Evolutionary conservation across 495 filamentous ascomycete species (phyloP).

Genomic region (Cercophora scortea): DNA sequence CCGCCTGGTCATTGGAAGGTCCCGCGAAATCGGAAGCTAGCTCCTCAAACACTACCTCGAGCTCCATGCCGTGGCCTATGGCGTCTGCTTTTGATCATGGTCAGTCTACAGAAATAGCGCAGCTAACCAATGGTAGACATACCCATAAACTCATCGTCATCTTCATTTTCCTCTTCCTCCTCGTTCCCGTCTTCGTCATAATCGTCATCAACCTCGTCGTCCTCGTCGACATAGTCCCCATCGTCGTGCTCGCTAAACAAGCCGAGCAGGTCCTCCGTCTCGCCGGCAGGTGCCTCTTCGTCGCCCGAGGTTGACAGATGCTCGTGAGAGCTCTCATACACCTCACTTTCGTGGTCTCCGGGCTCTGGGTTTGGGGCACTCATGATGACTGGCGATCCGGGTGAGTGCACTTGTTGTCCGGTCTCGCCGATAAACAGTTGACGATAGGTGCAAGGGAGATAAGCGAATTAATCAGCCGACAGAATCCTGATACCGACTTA

Average conservation of each 20-base stretch:
- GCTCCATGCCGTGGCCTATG: slow-evolving; percentile 20
- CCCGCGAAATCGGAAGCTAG: background rate
- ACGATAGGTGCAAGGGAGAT: background rate
- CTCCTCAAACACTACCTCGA: slow-evolving; percentile 22
- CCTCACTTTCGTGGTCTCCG: slow-evolving; percentile 1
- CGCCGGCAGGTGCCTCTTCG: background rate
- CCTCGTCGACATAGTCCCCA: slow-evolving; percentile 1
- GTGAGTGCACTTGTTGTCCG: background rate
- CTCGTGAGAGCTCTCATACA: slow-evolving; percentile 3
- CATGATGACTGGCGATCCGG: background rate
- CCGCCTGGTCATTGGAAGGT: background rate
- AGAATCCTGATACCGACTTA: background rate
- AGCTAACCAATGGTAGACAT: background rate
- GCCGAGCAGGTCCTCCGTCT: background rate
- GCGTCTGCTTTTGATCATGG: slow-evolving; percentile 16
- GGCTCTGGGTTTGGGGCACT: background rate
- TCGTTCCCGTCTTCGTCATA: slow-evolving; percentile 19
- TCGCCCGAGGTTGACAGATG: background rate
- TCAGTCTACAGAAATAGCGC: background rate
- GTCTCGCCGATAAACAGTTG: background rate
- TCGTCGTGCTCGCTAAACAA: background rate
- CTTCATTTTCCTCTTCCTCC: slow-evolving; percentile 40
- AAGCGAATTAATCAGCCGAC: background rate
- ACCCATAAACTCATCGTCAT: slow-evolving; percentile 38
- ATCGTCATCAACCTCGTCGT: slow-evolving; percentile 6